These are phyloP conservation scores for Hyaloperonospora arabidopsidis DNA, from an alignment of 352 stramenopile species.

Conservation along the genomic window DNA sequence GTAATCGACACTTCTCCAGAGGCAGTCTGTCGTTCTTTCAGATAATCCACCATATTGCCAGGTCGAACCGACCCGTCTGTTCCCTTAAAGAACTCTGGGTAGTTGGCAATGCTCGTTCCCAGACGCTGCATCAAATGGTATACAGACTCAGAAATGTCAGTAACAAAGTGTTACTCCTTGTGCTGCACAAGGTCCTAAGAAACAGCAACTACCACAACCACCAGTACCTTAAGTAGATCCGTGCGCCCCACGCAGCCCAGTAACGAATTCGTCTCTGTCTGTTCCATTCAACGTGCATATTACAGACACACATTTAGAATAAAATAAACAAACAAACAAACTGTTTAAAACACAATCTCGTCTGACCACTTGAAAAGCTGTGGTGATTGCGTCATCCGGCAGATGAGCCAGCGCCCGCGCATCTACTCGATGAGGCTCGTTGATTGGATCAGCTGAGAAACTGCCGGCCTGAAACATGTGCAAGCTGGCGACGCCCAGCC, in stretches of 20 bases:
- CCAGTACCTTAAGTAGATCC: slow-evolving; percentile 56
- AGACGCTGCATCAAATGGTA: slow-evolving; percentile 30
- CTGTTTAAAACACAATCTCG: background rate
- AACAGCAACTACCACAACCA: background rate
- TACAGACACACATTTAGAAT: background rate
- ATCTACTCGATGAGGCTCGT: slow-evolving; percentile 47
- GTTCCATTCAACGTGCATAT: background rate
- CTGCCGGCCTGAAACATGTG: slow-evolving; percentile 75
- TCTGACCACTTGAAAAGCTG: slow-evolving; percentile 72
- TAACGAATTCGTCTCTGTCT: slow-evolving; percentile 59
- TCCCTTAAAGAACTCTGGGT: slow-evolving; percentile 65
- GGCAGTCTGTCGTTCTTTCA: slow-evolving; percentile 46
- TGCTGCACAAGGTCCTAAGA: background rate
- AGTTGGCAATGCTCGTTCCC: slow-evolving; percentile 55
- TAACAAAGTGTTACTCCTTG: background rate
- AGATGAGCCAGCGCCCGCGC: slow-evolving; percentile 49
- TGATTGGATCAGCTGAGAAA: slow-evolving; percentile 49
- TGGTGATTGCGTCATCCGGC: slow-evolving; percentile 51
- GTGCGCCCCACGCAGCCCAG: slow-evolving; percentile 65
- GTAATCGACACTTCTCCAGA: slow-evolving; percentile 57
- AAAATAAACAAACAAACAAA: slow-evolving; percentile 1
- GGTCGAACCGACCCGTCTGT: slow-evolving; percentile 39
- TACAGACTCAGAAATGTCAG: too few species aligned
- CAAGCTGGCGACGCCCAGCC: slow-evolving; percentile 72
- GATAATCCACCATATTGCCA: slow-evolving; percentile 77